phyloP scores from a whole-genome alignment of 192 early-diverging fungal genomes.

The Coemansia sp. region DNA sequence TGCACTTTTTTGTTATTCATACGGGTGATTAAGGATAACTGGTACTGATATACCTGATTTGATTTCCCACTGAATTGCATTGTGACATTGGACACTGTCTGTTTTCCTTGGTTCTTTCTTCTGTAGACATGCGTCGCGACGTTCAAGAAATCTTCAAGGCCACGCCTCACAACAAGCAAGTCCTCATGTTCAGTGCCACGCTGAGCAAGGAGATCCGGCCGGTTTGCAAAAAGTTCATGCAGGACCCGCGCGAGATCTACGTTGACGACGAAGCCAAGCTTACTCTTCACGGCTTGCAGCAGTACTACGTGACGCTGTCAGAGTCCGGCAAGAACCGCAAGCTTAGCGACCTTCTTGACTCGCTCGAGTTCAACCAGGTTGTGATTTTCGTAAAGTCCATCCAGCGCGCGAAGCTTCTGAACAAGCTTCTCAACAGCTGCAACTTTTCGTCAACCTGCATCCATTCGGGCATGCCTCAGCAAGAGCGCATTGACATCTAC shows the following conservation, averaged over 20 bases:
- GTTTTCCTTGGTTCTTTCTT: constrained; percentile 7
- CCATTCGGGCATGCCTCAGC: constrained; percentile 88
- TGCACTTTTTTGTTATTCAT: background rate
- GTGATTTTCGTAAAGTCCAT: constrained; percentile 96
- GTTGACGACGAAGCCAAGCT: constrained; percentile 98
- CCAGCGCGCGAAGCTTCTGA: constrained; percentile 80
- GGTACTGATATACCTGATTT: background rate
- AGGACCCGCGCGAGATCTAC: constrained; percentile 94
- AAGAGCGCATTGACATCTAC: constrained; percentile 90
- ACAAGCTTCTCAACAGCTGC: constrained; percentile 83
- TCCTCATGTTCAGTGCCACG: constrained; percentile 98
- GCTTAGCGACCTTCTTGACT: constrained; percentile 89
- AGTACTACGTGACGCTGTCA: constrained; percentile 85
- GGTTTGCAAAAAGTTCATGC: constrained; percentile 98
- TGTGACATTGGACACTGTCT: background rate
- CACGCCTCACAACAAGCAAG: constrained; percentile 97
- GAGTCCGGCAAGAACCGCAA: constrained; percentile 93
- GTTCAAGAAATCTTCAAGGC: constrained; percentile 95
- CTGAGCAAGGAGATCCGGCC: constrained; percentile 89
- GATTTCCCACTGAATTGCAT: background rate
- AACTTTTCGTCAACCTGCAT: constrained; percentile 95
- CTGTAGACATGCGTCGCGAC: constrained; percentile 92
- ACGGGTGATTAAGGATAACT: background rate
- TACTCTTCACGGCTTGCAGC: constrained; percentile 95
- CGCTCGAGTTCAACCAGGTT: constrained; percentile 98